Evolutionary conservation across 305 asterid species (phyloP).

Genomic region (Lippia alba): DNA sequence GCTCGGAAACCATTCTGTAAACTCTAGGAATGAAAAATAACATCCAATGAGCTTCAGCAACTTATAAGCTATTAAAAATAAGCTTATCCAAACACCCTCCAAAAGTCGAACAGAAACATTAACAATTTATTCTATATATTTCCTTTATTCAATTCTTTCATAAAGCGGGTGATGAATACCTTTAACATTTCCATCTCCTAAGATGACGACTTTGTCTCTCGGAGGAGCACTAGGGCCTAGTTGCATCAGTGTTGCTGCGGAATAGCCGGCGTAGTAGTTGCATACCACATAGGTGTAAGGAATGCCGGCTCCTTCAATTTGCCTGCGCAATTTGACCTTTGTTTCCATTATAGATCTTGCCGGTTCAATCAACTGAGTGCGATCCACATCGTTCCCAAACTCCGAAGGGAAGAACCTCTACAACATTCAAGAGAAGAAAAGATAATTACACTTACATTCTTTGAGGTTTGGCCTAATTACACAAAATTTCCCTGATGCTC

Average conservation of each 20-base stretch:
- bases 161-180: conserved; percentile 37
- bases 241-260: conserved; percentile 55
- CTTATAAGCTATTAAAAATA: too few species aligned
- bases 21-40: too few species aligned
- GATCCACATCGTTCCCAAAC: conserved; percentile 73
- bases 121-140: too few species aligned
- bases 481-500: too few species aligned
- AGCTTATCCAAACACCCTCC: too few species aligned
- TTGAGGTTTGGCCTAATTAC: too few species aligned
- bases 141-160: not conserved
- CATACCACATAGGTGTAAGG: conserved; percentile 55
- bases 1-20: too few species aligned
- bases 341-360: conserved; percentile 48
- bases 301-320: conserved; percentile 63
- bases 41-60: too few species aligned
- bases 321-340: conserved; percentile 59
- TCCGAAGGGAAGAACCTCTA: conserved; percentile 83
- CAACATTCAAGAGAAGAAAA: not conserved
- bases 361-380: conserved; percentile 59
- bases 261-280: conserved; percentile 65
- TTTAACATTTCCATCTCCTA: conserved; percentile 77
- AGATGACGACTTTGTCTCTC: conserved; percentile 63
- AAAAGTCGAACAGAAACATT: too few species aligned
- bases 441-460: too few species aligned
- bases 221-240: conserved; percentile 55